Base-by-base conservation (phyloP, 495 filamentous ascomycete species). In the Aspergillus bridgeri region DNA sequence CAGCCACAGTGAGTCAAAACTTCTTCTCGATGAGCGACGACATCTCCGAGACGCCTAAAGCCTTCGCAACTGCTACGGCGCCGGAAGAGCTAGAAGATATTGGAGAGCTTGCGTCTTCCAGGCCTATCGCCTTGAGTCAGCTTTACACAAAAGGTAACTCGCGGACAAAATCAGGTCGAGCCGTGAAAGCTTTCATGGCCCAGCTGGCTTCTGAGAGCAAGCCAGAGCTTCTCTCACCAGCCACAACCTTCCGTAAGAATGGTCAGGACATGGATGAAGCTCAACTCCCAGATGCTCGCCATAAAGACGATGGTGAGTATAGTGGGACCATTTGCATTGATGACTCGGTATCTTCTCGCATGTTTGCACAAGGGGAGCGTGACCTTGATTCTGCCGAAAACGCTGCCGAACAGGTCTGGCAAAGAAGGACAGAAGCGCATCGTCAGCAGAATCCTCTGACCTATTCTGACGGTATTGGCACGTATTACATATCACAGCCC, bases 81-180 rank as follows among this genome's bases (percentile, higher is more conserved):
- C 52, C 42, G 8, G 25, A 62, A 25, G 69, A 72, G 46, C 48
- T 68, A 11, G 45, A 51, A 49, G 56, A 60, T 24, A 43, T 65
- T 25, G 57, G 60, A 47, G 59, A 64, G 1, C 54, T 72, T 17
- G 59, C 61, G 5, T 72, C 65, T 8, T 65, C 67, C 22, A 60
- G 59, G 15, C 66, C 66, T 2, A 47, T 72, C n/a, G 57, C 63
- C 42, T 43, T 69, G 24, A 59, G 57, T 21, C 53, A 64, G 7
- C 29, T 68, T 8, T 62, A 51, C 27, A 56, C 29, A 2, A 61
- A 51, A 54, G 48, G 55, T 3, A 51, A 57, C 38, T 56, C 63
- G 9, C 49, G 60, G 22, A 63, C 53, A n/a, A 68, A 57, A 53
- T 59, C 55, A 8, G 46, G 43, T 7, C 66, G 53, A 44, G 38